Evolutionary conservation across 2,329 filamentous ascomycete species (phyloP).

Genomic region (Alternaria sp.): DNA sequence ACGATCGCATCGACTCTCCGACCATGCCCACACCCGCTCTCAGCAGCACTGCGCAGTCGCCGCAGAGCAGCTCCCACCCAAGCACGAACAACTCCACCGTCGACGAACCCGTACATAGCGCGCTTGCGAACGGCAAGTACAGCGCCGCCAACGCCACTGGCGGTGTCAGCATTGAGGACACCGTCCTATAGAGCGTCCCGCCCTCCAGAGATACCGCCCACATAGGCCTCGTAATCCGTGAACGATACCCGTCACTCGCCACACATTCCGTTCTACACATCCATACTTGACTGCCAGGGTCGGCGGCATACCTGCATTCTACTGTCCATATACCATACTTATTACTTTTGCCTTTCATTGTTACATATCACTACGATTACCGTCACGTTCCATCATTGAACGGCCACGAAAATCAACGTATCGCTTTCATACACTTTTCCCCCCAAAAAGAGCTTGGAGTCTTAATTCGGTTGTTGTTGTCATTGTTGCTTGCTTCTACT

Average conservation of each 20-base stretch:
- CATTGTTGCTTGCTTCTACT: not conserved
- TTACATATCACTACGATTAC: constrained; percentile 10
- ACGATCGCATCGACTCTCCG: constrained; percentile 42
- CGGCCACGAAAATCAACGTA: not conserved
- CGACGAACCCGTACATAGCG: constrained; percentile 50
- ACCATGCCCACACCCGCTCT: constrained; percentile 63
- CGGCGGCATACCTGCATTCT: constrained; percentile 23
- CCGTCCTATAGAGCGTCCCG: constrained; percentile 8
- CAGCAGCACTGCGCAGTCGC: constrained; percentile 73
- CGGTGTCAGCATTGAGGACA: constrained; percentile 26
- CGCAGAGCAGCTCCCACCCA: constrained; percentile 69
- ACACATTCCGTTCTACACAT: constrained; percentile 7
- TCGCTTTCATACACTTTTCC: not conserved
- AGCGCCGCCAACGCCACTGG: constrained; percentile 12
- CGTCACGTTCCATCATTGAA: not conserved
- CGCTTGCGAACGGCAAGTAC: constrained; percentile 19
- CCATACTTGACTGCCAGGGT: constrained; percentile 10
- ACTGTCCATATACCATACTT: constrained; percentile 37
- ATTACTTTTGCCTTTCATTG: constrained; percentile 3
- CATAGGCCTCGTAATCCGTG: not conserved
- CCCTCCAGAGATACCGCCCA: constrained; percentile 4
- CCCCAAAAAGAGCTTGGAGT: not conserved
- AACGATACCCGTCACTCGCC: constrained; percentile 7
- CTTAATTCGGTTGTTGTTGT: not conserved
- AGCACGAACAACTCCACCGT: constrained; percentile 67